Percentiles rank a stretch among this genome's conserved stretches.
Evolutionary conservation across 495 filamentous ascomycete species (phyloP).

Genomic region (Aspergillus indologenus): DNA sequence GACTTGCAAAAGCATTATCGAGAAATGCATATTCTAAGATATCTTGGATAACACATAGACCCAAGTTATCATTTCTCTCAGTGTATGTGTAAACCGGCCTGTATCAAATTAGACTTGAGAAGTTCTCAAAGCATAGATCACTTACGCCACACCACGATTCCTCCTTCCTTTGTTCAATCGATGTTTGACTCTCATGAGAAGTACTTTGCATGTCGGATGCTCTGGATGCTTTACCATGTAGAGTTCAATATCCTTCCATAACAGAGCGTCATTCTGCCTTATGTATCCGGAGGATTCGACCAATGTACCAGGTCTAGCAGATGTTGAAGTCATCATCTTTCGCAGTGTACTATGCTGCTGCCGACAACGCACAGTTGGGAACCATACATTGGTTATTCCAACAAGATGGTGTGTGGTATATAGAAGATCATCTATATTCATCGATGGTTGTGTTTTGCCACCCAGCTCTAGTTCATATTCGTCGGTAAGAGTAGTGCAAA

Average conservation of each 20-base stretch:
- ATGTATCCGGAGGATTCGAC: constrained; percentile 22
- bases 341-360: constrained; percentile 22
- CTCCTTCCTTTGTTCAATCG: constrained; percentile 26
- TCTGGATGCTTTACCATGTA: constrained; percentile 26
- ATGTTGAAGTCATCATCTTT: constrained; percentile 28
- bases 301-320: constrained; percentile 20
- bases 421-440: constrained; percentile 21
- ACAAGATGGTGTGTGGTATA: constrained; percentile 20
- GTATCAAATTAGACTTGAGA: constrained; percentile 7
- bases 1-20: constrained; percentile 20
- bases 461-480: constrained; percentile 17
- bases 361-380: constrained; percentile 19
- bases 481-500: constrained; percentile 1
- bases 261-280: constrained; percentile 19
- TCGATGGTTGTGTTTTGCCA: constrained; percentile 12
- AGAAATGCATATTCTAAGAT: constrained; percentile 20
- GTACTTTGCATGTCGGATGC: constrained; percentile 16
- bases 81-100: constrained; percentile 24
- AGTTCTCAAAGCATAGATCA: neutral
- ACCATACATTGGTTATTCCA: constrained; percentile 8
- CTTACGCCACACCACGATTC: constrained; percentile 22
- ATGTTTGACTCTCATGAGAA: constrained; percentile 25
- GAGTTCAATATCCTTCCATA: constrained; percentile 28
- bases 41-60: constrained; percentile 25
- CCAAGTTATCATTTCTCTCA: constrained; percentile 26